Conservation (phyloP, 805 yeast genomes). For the Candida dajiaensis region DNA sequence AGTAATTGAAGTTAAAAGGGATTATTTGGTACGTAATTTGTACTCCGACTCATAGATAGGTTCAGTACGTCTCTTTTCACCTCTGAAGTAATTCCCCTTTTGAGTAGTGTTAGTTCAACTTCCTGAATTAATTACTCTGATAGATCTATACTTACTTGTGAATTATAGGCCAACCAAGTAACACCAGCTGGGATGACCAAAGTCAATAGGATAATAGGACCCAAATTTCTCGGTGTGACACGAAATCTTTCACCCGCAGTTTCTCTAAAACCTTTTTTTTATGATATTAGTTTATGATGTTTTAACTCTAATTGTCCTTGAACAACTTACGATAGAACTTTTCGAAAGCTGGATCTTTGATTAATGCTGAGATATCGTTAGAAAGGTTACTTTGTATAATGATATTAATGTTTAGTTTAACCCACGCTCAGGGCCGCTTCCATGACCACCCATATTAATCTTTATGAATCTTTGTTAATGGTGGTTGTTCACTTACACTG, state of each 20-base stretch:
- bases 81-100: slow-evolving; percentile 20
- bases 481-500: too few relatives aligned
- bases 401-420: background rate
- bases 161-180: slow-evolving; percentile 18
- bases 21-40: slow-evolving; percentile 8
- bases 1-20: background rate
- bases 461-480: background rate
- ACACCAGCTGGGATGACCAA: slow-evolving; percentile 19
- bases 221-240: slow-evolving; percentile 19
- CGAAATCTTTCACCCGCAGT: slow-evolving; percentile 19
- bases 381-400: too few relatives aligned
- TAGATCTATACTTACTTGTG: slow-evolving; percentile 12
- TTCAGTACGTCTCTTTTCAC: slow-evolving; percentile 17
- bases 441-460: slow-evolving; percentile 7
- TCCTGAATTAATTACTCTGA: background rate
- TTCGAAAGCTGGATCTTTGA: slow-evolving; percentile 23
- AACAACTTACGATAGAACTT: slow-evolving; percentile 18
- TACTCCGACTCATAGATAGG: slow-evolving; percentile 20
- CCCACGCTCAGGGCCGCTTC: slow-evolving; percentile 11
- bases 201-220: slow-evolving; percentile 14
- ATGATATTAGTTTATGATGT: too few relatives aligned
- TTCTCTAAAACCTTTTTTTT: slow-evolving; percentile 16
- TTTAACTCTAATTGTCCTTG: background rate
- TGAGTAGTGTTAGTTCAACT: background rate
- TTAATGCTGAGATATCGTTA: slow-evolving; percentile 16